Base-by-base conservation (phyloP, 2,329 filamentous ascomycete species). In the Whalleya microplaca region DNA sequence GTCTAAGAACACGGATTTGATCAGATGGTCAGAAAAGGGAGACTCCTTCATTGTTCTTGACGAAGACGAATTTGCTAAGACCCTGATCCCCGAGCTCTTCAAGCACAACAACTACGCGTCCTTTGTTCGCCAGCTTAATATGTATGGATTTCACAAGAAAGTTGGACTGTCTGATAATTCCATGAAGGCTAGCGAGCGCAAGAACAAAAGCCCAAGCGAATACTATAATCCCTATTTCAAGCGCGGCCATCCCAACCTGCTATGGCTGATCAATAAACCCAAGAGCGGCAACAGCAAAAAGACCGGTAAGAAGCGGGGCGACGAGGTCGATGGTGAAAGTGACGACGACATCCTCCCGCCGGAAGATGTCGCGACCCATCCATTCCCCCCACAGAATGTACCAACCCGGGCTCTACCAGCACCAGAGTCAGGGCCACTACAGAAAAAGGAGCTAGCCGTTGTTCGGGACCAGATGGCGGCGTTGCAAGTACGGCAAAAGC, bases 71-170 rank as follows among this genome's bases (percentile, higher is more conserved):
- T 99, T 99, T 71, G 98, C 95, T 20, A 96, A 97, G 73, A 90
- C 91, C 41, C 96, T 99, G 67, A 85, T 99, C 16, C 95, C 95
- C 2, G 97, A 98, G 72, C 92, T 98, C 70, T 99, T 99, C 81
- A 99, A 99, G 76, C 95, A 98, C 77, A 96, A 92, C 83, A 97
- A 97, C 74, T 97, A 97, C 78, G 93, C 93, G 29, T 96, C 92
- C 75, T 97, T 97, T 72, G 93, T 97, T 56, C 89, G 93, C 47
- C 93, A 97, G 73, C 79, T 97, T 56, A 97, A 97, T 79, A 97
- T 97, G 73, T 97, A 96, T 74, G 93, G 96, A 72, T 99, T 99
- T 67, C 95, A 99, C 80, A 99, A 99, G 80, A 89, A 91, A 42
- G 91, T 95, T 3, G 91, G 91, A 3, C 82, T 99, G 18, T 96